Base-by-base conservation (phyloP, 2,329 filamentous ascomycete species). In the Scedosporium dehoogii region DNA sequence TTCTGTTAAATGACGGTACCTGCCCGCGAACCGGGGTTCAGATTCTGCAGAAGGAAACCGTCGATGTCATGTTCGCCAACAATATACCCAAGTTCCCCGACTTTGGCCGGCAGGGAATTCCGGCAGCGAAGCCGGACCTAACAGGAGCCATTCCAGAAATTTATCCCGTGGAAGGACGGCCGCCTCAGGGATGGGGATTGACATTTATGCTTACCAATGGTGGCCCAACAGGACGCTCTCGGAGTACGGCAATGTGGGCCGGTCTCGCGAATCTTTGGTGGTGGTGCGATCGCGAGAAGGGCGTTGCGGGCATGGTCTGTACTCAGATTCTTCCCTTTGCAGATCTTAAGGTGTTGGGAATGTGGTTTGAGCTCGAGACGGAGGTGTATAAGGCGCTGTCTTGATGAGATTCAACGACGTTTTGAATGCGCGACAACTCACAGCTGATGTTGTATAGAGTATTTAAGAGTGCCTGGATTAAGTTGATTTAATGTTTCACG, bases 1-100 rank as follows among this genome's bases (percentile, higher is more conserved):
- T 80, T 0, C 73, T 91, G 1, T 73, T 90, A 27, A 90, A 90
- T 69, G 74, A 86, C 64, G 87, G 88, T 56, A 81, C 75, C 0
- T 85, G 80, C 41, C 83, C 87, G 0, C 76, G 67, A 0, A 89
- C 84, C 0, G 79, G 81, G 1, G 70, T 71, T 0, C 75, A 76
- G 60, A 79, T 90, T 38, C 75, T 90, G 6, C 73, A 76, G 21
- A 75, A 78, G 16, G 74, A 78, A 33, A 88, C 85, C 0, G 81
- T 90, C 0, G 78, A 85, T 12, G 72, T 81, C 38, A 87, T 90
- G 83, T 89, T 85, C 70, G 75, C 75, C 63, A 89, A 90, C 69
- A 85, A 86, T 65, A 80, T 87, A 59, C 77, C 81, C 0, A 64
- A 79, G 1, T 77, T 81, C 58, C 83, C 84, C 0, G 68, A 85